These are phyloP conservation scores for Cystobasidium ongulense DNA, from an alignment of 768 basidiomycete genomes.

Conservation along the genomic window DNA sequence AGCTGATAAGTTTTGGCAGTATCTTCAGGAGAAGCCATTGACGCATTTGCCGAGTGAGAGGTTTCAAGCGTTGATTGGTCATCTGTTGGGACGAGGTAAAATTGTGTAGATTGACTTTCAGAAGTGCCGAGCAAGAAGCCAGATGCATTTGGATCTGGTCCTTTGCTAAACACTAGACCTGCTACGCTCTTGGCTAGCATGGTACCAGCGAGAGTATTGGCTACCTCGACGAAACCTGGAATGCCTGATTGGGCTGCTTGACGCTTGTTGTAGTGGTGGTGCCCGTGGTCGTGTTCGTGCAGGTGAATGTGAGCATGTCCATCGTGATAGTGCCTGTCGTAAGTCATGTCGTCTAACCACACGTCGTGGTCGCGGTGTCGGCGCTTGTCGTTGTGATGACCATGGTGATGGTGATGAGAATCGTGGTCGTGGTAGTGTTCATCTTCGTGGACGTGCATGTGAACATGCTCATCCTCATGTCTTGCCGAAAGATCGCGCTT, in stretches of 20 bases:
- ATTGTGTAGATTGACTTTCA: conserved; percentile 37
- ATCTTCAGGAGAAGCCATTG: not conserved
- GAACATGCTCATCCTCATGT: conserved; percentile 25
- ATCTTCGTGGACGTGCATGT: conserved; percentile 15
- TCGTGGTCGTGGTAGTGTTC: not conserved
- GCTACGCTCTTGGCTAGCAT: conserved; percentile 35
- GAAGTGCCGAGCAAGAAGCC: conserved; percentile 38
- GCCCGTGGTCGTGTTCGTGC: conserved; percentile 26
- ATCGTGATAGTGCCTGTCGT: conserved; percentile 28
- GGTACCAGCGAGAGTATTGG: conserved; percentile 34
- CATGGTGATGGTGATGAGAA: not conserved
- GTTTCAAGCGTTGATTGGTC: conserved; percentile 22
- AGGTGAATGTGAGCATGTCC: conserved; percentile 30
- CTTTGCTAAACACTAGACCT: conserved; percentile 36
- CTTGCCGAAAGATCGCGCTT: not conserved
- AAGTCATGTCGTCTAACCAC: conserved; percentile 12
- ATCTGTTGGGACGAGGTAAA: conserved; percentile 36
- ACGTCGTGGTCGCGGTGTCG: conserved; percentile 3
- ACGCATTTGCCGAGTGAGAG: not conserved
- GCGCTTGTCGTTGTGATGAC: not conserved
- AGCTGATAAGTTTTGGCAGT: conserved; percentile 22
- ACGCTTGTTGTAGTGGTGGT: conserved; percentile 17
- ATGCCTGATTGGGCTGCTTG: conserved; percentile 32
- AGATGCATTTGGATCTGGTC: conserved; percentile 17
- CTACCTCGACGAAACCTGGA: conserved; percentile 40